Base-by-base conservation (phyloP, 2,329 filamentous ascomycete species). In the Aschersonia sp. region DNA sequence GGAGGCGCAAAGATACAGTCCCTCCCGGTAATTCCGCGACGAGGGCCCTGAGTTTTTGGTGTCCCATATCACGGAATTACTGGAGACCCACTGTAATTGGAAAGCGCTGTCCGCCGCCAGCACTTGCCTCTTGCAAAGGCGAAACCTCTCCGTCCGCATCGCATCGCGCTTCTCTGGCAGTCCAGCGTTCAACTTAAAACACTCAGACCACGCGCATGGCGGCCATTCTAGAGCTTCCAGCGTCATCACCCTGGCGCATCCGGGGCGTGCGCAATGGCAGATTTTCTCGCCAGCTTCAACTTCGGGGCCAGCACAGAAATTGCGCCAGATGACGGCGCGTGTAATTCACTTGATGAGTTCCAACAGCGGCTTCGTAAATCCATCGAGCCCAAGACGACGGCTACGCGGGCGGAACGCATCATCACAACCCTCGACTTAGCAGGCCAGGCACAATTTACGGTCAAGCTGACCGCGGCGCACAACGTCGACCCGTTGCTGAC, bases 381-480 rank as follows among this genome's bases (percentile, higher is more conserved):
- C 0, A 57, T 77, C 44, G 56, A 61, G 5, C 57, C 61, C 20
- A 75, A 71, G 51, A 64, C 65, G 20, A 68, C 69, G 4, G 62
- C 67, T 9, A 72, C 65, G 28, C 71, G 70, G 45, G 74, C 72
- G 41, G 67, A 77, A 47, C 73, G 75, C 52, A 59, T 75, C 9
- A 65, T 69, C 5, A 57, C 64, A 20, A 70, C 63, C 2, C 65
- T 76, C 46, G 70, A 75, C 51, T 56, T 80, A 31, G 63, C 66
- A 1, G 59, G 68, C 1, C 63, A 67, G 5, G 63, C 68, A 4
- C 60, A 67, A 31, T 70, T 80, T 47, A 54, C 66, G 6, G 51
- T 77, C 5, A 55, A 58, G 2, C 56, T 65, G 44, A 56, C 58
- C 45, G 65, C 68, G 4, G 48, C 58, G 10, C 61, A 61, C 9